phyloP scores from a whole-genome alignment of 139 green algal species.

The Nannochloris sp. region DNA sequence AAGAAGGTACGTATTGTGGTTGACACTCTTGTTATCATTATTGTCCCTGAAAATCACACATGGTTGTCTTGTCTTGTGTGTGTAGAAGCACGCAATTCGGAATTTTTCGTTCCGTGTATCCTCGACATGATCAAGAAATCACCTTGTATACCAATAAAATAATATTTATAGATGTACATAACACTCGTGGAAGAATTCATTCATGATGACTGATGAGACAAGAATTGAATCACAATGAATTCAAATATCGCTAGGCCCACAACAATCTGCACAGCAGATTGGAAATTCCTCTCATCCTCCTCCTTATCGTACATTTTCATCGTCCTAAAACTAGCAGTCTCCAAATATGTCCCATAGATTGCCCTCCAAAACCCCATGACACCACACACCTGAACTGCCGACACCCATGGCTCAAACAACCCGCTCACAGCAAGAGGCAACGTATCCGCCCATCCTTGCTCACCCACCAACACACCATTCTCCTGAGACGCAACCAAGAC shows the following conservation, averaged over 20 bases:
- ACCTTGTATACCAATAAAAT: slow-evolving; percentile 8
- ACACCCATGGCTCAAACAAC: slow-evolving; percentile 50
- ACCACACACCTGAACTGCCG: slow-evolving; percentile 53
- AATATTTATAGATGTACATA: not conserved
- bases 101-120: slow-evolving; percentile 68
- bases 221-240: slow-evolving; percentile 19
- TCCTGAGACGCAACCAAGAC: slow-evolving; percentile 63
- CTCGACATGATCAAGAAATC: slow-evolving; percentile 39
- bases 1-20: slow-evolving; percentile 37
- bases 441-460: slow-evolving; percentile 29
- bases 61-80: not conserved
- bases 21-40: no score
- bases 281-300: slow-evolving; percentile 27
- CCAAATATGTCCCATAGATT: slow-evolving; percentile 58
- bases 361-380: slow-evolving; percentile 58
- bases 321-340: slow-evolving; percentile 34
- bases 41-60: no score
- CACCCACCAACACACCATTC: slow-evolving; percentile 33
- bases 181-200: slow-evolving; percentile 1
- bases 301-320: slow-evolving; percentile 10
- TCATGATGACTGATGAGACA: not conserved
- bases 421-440: slow-evolving; percentile 57
- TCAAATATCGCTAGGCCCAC: slow-evolving; percentile 17
- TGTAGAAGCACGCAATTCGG: slow-evolving; percentile 9
- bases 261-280: slow-evolving; percentile 22